Conservation (phyloP, 2,329 filamentous ascomycete species). For the Fusarium temperatum region DNA sequence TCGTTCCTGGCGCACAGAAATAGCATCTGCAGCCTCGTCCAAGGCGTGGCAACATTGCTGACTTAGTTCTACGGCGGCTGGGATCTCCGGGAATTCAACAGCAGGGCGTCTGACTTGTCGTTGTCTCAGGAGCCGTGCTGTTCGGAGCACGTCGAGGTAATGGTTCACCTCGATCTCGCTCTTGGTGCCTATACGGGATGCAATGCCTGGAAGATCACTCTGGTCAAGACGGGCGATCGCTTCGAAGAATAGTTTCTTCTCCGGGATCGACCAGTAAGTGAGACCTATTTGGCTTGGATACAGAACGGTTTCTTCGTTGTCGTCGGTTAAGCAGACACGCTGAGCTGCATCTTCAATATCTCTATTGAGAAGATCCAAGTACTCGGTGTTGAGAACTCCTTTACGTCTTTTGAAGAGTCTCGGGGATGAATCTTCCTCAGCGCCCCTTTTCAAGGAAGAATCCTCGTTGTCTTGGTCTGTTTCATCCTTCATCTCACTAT, state of each 20-base stretch:
- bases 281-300: constrained; percentile 70
- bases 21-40: constrained; percentile 72
- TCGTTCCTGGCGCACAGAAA: constrained; percentile 71
- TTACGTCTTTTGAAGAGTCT: constrained; percentile 58
- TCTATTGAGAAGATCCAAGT: constrained; percentile 63
- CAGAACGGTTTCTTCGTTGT: constrained; percentile 42
- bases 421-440: constrained; percentile 31
- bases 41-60: constrained; percentile 70
- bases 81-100: constrained; percentile 65
- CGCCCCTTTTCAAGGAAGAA: constrained; percentile 45
- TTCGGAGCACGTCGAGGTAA: constrained; percentile 71
- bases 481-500: constrained; percentile 23
- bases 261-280: constrained; percentile 72
- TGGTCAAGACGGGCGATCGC: constrained; percentile 71
- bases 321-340: constrained; percentile 46
- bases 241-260: constrained; percentile 77
- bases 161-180: constrained; percentile 76
- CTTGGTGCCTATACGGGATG: constrained; percentile 73
- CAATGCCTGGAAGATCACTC: constrained; percentile 69
- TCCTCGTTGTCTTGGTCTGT: constrained; percentile 7
- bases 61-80: constrained; percentile 78
- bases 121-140: constrained; percentile 54
- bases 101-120: constrained; percentile 44
- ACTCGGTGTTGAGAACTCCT: constrained; percentile 55
- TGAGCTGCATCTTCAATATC: constrained; percentile 64